A percentile compares a stretch with the other conserved stretches of the same genome.
Conservation (phyloP, 2,329 filamentous ascomycete species). For the Purpureocillium takamizusanense region DNA sequence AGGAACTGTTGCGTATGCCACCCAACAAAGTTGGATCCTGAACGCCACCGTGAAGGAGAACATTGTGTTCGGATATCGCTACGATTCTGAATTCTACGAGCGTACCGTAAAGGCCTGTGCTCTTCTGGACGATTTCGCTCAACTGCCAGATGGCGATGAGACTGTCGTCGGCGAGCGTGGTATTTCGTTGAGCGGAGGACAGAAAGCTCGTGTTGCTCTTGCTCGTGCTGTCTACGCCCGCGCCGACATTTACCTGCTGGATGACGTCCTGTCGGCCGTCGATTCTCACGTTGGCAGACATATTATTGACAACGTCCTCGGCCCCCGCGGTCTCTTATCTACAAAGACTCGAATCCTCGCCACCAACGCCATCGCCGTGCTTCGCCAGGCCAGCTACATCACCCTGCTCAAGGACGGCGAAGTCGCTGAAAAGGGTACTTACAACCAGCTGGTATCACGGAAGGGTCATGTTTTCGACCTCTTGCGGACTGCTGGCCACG, state of each 20-base stretch:
- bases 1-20: constrained; percentile 81
- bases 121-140: constrained; percentile 79
- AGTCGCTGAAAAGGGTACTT: constrained; percentile 82
- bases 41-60: constrained; percentile 97
- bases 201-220: constrained; percentile 87
- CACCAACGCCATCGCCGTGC: constrained; percentile 88
- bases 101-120: constrained; percentile 88
- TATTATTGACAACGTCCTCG: constrained; percentile 89
- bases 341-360: constrained; percentile 88
- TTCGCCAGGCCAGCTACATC: constrained; percentile 85
- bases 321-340: constrained; percentile 69
- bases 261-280: constrained; percentile 93
- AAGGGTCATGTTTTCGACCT: constrained; percentile 83
- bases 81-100: constrained; percentile 90
- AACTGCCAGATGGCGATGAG: constrained; percentile 89
- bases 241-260: constrained; percentile 91
- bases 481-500: constrained; percentile 64
- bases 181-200: constrained; percentile 90
- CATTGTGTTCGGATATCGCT: constrained; percentile 91
- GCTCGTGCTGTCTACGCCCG: constrained; percentile 92
- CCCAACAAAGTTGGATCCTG: constrained; percentile 92
- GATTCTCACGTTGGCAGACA: constrained; percentile 95
- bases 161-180: constrained; percentile 95
- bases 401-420: constrained; percentile 74
- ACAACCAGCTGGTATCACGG: constrained; percentile 84